Evolutionary conservation across 2,329 filamentous ascomycete genomes (phyloP).

Genomic region (Neofusicoccum sp.): DNA sequence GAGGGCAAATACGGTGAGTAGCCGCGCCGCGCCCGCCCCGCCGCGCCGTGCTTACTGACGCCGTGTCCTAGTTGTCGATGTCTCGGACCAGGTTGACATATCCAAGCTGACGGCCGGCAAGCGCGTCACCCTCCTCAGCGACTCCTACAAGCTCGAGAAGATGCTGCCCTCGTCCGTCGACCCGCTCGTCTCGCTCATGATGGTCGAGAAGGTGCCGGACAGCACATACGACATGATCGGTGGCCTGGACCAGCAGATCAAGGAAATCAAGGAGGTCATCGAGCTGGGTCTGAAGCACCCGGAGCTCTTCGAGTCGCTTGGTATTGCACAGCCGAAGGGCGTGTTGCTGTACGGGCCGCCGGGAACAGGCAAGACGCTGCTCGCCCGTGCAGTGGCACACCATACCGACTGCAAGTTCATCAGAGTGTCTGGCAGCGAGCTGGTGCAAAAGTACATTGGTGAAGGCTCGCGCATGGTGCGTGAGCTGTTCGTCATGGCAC

Average conservation of each 20-base stretch:
- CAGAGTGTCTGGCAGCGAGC: slow-evolving; percentile 88
- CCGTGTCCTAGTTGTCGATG: slow-evolving; percentile 75
- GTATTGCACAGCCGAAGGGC: slow-evolving; percentile 97
- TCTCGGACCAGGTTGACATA: slow-evolving; percentile 91
- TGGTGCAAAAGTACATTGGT: slow-evolving; percentile 99
- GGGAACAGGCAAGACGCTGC: slow-evolving; percentile 92
- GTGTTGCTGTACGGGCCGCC: slow-evolving; percentile 95
- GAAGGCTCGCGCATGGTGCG: slow-evolving; percentile 98
- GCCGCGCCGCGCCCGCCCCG: not conserved
- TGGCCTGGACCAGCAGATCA: slow-evolving; percentile 97
- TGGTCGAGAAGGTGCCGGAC: slow-evolving; percentile 99
- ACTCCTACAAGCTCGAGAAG: slow-evolving; percentile 98
- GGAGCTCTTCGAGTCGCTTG: slow-evolving; percentile 97
- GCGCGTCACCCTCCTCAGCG: slow-evolving; percentile 91
- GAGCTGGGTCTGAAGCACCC: slow-evolving; percentile 98
- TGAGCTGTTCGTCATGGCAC: slow-evolving; percentile 98
- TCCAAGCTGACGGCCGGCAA: slow-evolving; percentile 95
- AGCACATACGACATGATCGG: slow-evolving; percentile 99
- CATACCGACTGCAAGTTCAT: slow-evolving; percentile 99
- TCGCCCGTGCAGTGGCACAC: slow-evolving; percentile 93
- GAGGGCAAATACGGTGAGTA: slow-evolving; percentile 96
- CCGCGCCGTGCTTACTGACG: slow-evolving; percentile 2
- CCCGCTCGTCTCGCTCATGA: slow-evolving; percentile 98
- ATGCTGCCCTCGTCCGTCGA: slow-evolving; percentile 98
- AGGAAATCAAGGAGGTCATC: slow-evolving; percentile 99